These are phyloP conservation scores for Mycena indigotica DNA, from an alignment of 768 basidiomycete genomes.

Conservation along the genomic window DNA sequence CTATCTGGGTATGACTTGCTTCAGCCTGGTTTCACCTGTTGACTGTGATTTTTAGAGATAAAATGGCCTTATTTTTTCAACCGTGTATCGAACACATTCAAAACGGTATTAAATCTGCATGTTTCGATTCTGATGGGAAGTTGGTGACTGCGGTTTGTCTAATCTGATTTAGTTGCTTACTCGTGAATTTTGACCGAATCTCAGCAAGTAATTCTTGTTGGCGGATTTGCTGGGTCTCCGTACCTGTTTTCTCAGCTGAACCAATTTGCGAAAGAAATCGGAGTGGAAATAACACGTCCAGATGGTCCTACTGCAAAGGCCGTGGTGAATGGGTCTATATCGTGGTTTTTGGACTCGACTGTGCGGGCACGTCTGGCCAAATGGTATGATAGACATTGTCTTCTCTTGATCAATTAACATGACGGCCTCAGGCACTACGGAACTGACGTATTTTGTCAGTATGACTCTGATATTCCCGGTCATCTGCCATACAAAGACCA, in stretches of 20 bases:
- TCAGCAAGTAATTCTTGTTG: not conserved
- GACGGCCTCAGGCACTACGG: not conserved
- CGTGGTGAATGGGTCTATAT: not conserved
- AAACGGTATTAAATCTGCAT: not conserved
- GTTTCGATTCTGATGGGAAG: not conserved
- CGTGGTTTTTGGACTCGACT: not conserved
- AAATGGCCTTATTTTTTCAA: not conserved
- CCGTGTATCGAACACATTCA: not conserved
- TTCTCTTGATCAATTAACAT: not conserved
- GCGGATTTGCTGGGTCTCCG: not conserved
- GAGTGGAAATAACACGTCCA: not conserved
- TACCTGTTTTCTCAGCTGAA: not conserved
- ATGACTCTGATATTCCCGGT: not conserved
- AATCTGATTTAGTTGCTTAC: not conserved
- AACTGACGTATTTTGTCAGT: not conserved
- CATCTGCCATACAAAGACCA: not conserved
- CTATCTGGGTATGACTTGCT: not conserved
- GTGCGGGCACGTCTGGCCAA: not conserved
- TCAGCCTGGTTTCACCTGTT: not conserved
- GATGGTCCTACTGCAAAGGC: not conserved
- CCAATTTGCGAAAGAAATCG: not conserved
- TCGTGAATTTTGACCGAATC: not conserved
- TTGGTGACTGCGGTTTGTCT: not conserved
- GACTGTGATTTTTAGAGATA: not conserved
- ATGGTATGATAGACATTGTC: not conserved